A percentile compares a stretch with the other conserved stretches of the same genome.
phyloP scores from a whole-genome alignment of 805 yeast species.

The Hanseniaspora lachancei region DNA sequence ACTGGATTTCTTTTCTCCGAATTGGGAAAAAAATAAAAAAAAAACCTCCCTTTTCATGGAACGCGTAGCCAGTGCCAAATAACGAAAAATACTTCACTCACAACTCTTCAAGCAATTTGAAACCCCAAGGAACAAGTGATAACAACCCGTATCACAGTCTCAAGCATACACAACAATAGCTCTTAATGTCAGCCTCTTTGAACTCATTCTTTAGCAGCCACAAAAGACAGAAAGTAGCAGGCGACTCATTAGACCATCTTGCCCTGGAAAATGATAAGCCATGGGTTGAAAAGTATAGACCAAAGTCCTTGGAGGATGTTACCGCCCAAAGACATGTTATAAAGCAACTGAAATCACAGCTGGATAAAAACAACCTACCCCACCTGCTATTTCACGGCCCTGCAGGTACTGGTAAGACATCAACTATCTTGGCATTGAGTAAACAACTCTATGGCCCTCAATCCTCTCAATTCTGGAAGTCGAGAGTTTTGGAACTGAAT shows the following conservation, averaged over 20 bases:
- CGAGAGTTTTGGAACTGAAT: slow-evolving; percentile 68
- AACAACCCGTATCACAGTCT: too few species aligned
- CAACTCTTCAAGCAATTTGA: too few species aligned
- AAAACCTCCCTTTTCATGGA: neutral
- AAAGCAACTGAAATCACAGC: slow-evolving; percentile 62
- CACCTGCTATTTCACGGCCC: slow-evolving; percentile 90
- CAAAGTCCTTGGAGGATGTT: slow-evolving; percentile 72
- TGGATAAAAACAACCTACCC: slow-evolving; percentile 72
- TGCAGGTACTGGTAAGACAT: slow-evolving; percentile 87
- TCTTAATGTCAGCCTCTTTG: slow-evolving; percentile 12
- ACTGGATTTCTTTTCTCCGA: too few species aligned
- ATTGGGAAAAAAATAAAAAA: too few species aligned
- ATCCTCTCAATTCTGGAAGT: slow-evolving; percentile 36
- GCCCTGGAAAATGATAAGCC: slow-evolving; percentile 36
- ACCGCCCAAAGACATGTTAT: slow-evolving; percentile 88
- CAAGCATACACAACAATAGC: too few species aligned
- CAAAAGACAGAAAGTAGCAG: slow-evolving; percentile 23
- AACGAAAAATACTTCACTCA: too few species aligned
- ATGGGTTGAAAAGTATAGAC: slow-evolving; percentile 94
- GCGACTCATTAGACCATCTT: slow-evolving; percentile 10
- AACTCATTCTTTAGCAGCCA: slow-evolving; percentile 19
- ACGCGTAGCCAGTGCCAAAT: too few species aligned
- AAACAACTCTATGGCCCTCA: slow-evolving; percentile 64
- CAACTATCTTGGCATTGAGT: slow-evolving; percentile 74
- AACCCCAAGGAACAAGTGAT: too few species aligned